A percentile compares a stretch with the other conserved stretches of the same genome.
These are phyloP conservation scores for Purpureocillium lavendulum DNA, from an alignment of 2,329 filamentous ascomycete genomes.

Conservation along the genomic window DNA sequence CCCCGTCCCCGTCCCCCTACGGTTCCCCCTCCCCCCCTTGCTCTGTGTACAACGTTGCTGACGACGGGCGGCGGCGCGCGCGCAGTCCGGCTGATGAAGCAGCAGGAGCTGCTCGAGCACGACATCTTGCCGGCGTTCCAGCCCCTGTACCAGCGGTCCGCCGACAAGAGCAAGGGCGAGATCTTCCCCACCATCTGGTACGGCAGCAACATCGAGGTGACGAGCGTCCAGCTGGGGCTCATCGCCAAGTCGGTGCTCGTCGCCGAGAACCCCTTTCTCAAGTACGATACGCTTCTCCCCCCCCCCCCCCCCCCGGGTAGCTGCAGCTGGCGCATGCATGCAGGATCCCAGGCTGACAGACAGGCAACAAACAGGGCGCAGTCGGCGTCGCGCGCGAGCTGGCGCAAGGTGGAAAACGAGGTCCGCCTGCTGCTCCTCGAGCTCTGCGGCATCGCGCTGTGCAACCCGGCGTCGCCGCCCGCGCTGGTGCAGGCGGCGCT, in stretches of 20 bases:
- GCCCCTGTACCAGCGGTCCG: slow-evolving; percentile 24
- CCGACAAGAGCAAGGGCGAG: slow-evolving; percentile 26
- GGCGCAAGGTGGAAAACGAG: slow-evolving; percentile 27
- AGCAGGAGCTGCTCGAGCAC: slow-evolving; percentile 25
- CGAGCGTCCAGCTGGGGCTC: slow-evolving; percentile 29
- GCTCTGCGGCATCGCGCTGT: slow-evolving; percentile 30
- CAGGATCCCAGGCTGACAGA: too few species aligned
- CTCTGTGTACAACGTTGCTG: neutral
- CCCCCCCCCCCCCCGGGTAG: too few species aligned
- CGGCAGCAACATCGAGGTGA: slow-evolving; percentile 28
- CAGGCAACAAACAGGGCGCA: slow-evolving; percentile 9
- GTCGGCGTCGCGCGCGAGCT: slow-evolving; percentile 18
- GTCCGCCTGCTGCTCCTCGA: slow-evolving; percentile 28
- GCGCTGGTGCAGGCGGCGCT: slow-evolving; percentile 29
- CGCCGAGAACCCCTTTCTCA: slow-evolving; percentile 28
- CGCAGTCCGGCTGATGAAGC: slow-evolving; percentile 24
- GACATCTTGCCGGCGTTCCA: slow-evolving; percentile 20
- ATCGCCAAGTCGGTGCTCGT: slow-evolving; percentile 30
- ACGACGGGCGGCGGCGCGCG: neutral
- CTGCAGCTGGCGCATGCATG: too few species aligned
- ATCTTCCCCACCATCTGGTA: slow-evolving; percentile 33
- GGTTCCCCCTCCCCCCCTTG: neutral
- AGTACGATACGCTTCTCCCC: slow-evolving; percentile 13
- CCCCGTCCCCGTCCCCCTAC: too few species aligned
- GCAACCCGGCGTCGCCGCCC: slow-evolving; percentile 26